Conservation (phyloP, 179 eudicot genomes). For the Beta corolliflora region DNA sequence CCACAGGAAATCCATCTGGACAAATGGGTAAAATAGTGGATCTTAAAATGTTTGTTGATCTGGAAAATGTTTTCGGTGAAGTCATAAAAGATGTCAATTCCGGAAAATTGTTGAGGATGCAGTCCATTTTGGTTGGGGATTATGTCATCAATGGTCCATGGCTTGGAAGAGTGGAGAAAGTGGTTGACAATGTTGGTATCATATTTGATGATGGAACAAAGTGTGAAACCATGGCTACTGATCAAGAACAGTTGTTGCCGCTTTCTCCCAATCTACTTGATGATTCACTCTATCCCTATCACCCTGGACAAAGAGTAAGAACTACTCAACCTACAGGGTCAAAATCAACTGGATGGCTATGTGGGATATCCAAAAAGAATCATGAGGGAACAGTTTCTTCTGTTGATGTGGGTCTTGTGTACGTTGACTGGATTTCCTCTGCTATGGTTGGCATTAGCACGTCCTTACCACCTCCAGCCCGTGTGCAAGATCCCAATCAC, state of each 20-base stretch:
- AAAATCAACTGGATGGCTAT: slow-evolving; percentile 69
- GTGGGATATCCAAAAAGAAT: slow-evolving; percentile 57
- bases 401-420: slow-evolving; percentile 70
- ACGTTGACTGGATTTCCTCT: slow-evolving; percentile 83
- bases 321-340: slow-evolving; percentile 45
- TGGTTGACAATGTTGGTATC: slow-evolving; percentile 58
- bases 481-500: slow-evolving; percentile 51
- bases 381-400: slow-evolving; percentile 70
- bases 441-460: slow-evolving; percentile 39
- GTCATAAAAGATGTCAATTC: slow-evolving; percentile 54
- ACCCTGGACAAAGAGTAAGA: slow-evolving; percentile 85
- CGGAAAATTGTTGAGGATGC: slow-evolving; percentile 50
- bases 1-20: slow-evolving; percentile 56
- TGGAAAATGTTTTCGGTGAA: slow-evolving; percentile 68
- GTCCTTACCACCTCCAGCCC: slow-evolving; percentile 47
- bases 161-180: slow-evolving; percentile 82
- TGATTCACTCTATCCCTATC: slow-evolving; percentile 74
- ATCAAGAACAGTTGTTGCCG: slow-evolving; percentile 55
- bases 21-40: slow-evolving; percentile 76
- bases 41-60: slow-evolving; percentile 62
- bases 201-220: slow-evolving; percentile 81
- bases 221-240: slow-evolving; percentile 55
- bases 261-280: slow-evolving; percentile 70
- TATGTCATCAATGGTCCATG: slow-evolving; percentile 75
- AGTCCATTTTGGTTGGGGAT: slow-evolving; percentile 69